Evolutionary conservation across 106 monocot species (phyloP).

Genomic region (Dactylorhiza incarnata): DNA sequence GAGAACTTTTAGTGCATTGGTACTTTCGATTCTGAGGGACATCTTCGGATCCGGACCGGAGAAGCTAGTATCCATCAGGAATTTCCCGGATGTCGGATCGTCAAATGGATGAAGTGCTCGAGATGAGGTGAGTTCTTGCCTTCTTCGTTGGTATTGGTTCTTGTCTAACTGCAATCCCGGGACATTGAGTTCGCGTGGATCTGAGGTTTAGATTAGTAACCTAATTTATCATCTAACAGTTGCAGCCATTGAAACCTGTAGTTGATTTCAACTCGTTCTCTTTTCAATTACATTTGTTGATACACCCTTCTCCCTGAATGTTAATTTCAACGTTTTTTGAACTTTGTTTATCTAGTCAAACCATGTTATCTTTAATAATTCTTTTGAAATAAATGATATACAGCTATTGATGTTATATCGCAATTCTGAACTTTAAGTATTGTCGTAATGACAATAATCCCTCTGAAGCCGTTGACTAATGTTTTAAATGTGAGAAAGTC

Average conservation of each 20-base stretch:
- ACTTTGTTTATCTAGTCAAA: background rate
- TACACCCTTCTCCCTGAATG: background rate
- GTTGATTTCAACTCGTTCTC: background rate
- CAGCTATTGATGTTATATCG: too few species aligned
- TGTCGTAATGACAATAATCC: too few species aligned
- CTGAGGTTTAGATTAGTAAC: too few species aligned
- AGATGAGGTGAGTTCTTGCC: background rate
- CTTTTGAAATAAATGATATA: conserved; percentile 1
- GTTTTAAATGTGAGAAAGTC: too few species aligned
- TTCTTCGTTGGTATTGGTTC: background rate
- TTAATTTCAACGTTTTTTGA: background rate
- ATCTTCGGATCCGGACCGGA: background rate
- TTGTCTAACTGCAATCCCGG: background rate
- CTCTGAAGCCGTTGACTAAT: too few species aligned
- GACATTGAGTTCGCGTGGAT: too few species aligned
- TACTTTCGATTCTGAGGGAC: background rate
- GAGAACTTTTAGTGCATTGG: background rate
- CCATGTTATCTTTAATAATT: background rate
- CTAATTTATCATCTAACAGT: background rate
- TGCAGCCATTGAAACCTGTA: background rate
- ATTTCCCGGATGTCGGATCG: background rate
- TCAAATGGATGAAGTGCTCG: background rate
- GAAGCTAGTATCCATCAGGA: background rate
- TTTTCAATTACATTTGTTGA: background rate
- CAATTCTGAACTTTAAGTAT: too few species aligned